Evolutionary conservation across 139 green algal genomes (phyloP).

Genomic region (Chlamydomonas applanata): DNA sequence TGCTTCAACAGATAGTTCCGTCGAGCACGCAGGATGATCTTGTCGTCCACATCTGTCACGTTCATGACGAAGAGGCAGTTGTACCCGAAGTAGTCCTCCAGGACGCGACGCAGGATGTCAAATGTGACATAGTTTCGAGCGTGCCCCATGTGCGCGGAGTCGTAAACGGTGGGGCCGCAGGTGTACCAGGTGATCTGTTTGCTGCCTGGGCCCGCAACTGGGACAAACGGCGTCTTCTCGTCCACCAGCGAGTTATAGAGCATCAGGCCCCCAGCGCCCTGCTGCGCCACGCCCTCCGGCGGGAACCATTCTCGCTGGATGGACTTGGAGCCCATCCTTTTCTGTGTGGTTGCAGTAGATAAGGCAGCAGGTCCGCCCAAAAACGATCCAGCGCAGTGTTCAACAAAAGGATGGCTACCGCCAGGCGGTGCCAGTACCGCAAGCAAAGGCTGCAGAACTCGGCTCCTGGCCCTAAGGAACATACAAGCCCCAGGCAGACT

Average conservation of each 20-base stretch:
- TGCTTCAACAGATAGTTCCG: slow-evolving; percentile 82
- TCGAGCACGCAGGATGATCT: slow-evolving; percentile 94
- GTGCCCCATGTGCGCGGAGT: slow-evolving; percentile 92
- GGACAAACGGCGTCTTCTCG: slow-evolving; percentile 84
- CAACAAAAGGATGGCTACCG: too few relatives aligned
- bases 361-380: too few relatives aligned
- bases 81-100: slow-evolving; percentile 98
- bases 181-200: slow-evolving; percentile 89
- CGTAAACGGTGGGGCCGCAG: slow-evolving; percentile 97
- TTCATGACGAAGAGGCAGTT: slow-evolving; percentile 95
- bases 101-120: slow-evolving; percentile 92
- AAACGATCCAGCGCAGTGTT: too few relatives aligned
- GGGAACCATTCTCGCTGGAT: slow-evolving; percentile 33
- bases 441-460: too few relatives aligned
- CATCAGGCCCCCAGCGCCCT: slow-evolving; percentile 24
- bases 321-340: too few relatives aligned
- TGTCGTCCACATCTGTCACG: slow-evolving; percentile 99
- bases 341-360: too few relatives aligned
- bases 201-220: slow-evolving; percentile 53
- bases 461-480: too few relatives aligned
- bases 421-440: too few relatives aligned
- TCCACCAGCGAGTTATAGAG: slow-evolving; percentile 87
- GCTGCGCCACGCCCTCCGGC: slow-evolving; percentile 10
- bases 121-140: slow-evolving; percentile 97
- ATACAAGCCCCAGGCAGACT: too few relatives aligned